phyloP scores from a whole-genome alignment of 2,329 filamentous ascomycete species.

The Beauveria bassiana region DNA sequence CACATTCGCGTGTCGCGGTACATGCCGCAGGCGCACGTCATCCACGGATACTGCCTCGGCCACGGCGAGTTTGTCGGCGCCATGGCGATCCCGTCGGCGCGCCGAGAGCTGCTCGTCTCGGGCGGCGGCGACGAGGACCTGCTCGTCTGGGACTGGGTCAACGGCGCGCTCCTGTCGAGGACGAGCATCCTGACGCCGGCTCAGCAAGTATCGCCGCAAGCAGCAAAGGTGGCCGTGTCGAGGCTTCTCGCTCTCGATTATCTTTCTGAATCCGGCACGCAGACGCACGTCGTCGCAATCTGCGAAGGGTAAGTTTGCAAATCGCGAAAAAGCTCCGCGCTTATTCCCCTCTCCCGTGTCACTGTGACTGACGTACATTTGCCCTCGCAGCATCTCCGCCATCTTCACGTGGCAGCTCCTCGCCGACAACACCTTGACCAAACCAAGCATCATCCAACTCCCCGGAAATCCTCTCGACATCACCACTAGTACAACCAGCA shows the following conservation, averaged over 20 bases:
- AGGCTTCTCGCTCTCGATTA: constrained; percentile 30
- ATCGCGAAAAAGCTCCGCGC: too few species aligned
- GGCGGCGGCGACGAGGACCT: constrained; percentile 79
- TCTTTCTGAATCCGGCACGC: constrained; percentile 20
- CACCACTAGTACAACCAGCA: constrained; percentile 20
- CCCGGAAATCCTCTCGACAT: constrained; percentile 59
- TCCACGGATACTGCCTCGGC: constrained; percentile 82
- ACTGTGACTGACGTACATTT: not conserved
- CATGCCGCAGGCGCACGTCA: constrained; percentile 75
- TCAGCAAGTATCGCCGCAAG: constrained; percentile 27
- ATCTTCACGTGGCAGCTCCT: constrained; percentile 58
- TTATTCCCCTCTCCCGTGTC: too few species aligned
- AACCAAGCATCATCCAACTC: constrained; percentile 41
- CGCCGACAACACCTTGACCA: constrained; percentile 39
- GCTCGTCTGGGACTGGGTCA: constrained; percentile 75
- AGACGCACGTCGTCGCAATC: constrained; percentile 30
- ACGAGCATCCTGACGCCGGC: constrained; percentile 42
- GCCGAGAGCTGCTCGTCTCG: constrained; percentile 63
- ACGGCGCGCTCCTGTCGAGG: constrained; percentile 44
- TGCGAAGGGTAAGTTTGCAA: constrained; percentile 37
- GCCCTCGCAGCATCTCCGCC: constrained; percentile 41
- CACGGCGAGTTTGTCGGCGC: constrained; percentile 79
- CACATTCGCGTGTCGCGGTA: constrained; percentile 86
- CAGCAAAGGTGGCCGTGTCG: constrained; percentile 40
- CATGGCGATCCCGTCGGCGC: constrained; percentile 54